phyloP scores from a whole-genome alignment of 371 early-diverging fungal species.

The Saksenaea oblongispora region DNA sequence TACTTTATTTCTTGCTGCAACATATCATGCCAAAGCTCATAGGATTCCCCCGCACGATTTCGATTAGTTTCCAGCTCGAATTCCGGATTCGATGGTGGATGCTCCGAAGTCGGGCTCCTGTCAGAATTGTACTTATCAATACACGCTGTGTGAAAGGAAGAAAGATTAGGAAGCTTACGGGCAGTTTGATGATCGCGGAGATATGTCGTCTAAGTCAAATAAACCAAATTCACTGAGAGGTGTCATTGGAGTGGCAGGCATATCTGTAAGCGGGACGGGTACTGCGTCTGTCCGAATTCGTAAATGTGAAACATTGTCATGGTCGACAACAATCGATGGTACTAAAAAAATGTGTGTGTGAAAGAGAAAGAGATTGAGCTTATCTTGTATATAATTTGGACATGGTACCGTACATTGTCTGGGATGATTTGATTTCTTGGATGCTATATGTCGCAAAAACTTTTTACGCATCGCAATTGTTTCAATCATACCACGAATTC shows the following conservation, averaged over 20 bases:
- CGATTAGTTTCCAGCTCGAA: background rate
- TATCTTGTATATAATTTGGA: background rate
- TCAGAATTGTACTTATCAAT: background rate
- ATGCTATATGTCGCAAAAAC: constrained; percentile 39
- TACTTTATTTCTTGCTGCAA: background rate
- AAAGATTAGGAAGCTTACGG: background rate
- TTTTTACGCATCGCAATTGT: constrained; percentile 48
- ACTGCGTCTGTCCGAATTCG: background rate
- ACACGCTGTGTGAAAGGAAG: background rate
- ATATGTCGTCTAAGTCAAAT: background rate
- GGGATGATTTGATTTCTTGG: constrained; percentile 16
- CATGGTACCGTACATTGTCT: background rate
- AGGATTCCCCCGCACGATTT: background rate
- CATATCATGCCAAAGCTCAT: background rate
- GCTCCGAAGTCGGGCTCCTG: background rate
- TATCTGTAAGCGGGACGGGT: background rate
- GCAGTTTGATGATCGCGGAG: background rate
- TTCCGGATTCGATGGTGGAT: constrained; percentile 2
- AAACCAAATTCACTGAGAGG: background rate
- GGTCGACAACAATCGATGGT: constrained; percentile 34
- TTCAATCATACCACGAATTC: constrained; percentile 48
- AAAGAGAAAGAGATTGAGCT: no score
- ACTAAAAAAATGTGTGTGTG: constrained; percentile 15
- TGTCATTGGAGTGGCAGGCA: background rate
- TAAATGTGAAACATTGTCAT: constrained; percentile 9